phyloP scores from a whole-genome alignment of 257 asterid species.

The Galeopsis tetrahit region DNA sequence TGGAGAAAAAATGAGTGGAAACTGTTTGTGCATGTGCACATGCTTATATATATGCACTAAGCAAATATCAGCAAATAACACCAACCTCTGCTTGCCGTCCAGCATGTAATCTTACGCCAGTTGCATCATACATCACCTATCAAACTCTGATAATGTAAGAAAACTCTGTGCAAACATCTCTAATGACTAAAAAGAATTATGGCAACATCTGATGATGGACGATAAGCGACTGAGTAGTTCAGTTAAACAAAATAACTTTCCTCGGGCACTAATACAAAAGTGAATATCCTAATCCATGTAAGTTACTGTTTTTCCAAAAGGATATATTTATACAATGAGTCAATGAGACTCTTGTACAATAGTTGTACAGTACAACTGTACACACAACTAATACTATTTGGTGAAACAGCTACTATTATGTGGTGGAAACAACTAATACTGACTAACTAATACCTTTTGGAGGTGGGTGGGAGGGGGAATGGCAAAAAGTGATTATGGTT shows the following conservation, averaged over 20 bases:
- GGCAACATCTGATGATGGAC: slow-evolving; percentile 8
- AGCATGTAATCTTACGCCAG: slow-evolving; percentile 91
- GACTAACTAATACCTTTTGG: background rate
- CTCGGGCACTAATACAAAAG: background rate
- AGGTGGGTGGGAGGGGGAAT: background rate
- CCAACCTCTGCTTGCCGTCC: slow-evolving; percentile 97
- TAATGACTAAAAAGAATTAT: background rate
- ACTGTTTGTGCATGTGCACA: slow-evolving; percentile 9
- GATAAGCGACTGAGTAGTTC: background rate
- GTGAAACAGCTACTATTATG: too few species aligned
- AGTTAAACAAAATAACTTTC: background rate
- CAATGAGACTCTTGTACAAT: too few species aligned
- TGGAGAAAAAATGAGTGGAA: background rate
- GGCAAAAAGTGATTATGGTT: background rate
- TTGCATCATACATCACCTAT: slow-evolving; percentile 96
- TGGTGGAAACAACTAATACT: too few species aligned
- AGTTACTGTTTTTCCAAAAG: background rate
- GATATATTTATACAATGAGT: background rate
- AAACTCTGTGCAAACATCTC: slow-evolving; percentile 3
- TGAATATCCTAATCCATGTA: background rate
- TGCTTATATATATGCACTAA: slow-evolving; percentile 20
- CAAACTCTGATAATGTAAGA: slow-evolving; percentile 26
- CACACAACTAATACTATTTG: too few species aligned
- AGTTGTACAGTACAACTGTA: too few species aligned
- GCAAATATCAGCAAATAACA: slow-evolving; percentile 16